A percentile compares a stretch with the other conserved stretches of the same genome.
Evolutionary conservation across 1,284 basidiomycete genomes (phyloP).

Genomic region (Tetrapyrgos nigripes): DNA sequence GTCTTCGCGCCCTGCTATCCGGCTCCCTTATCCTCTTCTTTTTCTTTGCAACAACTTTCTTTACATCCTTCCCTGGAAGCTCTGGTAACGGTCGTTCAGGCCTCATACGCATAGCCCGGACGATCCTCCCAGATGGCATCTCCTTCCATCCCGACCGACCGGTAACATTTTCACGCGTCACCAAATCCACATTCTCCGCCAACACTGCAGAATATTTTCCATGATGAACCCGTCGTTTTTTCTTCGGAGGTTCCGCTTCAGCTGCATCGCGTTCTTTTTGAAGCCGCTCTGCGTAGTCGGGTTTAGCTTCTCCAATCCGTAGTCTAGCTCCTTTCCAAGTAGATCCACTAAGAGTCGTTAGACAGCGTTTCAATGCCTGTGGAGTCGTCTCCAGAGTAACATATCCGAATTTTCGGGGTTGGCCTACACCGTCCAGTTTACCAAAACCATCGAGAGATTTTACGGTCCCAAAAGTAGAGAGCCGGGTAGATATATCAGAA

Average conservation of each 20-base stretch:
- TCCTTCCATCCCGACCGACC: constrained; percentile 67
- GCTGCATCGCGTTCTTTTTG: constrained; percentile 40
- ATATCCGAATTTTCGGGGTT: constrained; percentile 73
- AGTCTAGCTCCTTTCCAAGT: constrained; percentile 86
- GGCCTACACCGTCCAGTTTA: constrained; percentile 63
- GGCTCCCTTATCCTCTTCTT: constrained; percentile 41
- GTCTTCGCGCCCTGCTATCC: constrained; percentile 54
- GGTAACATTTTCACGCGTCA: constrained; percentile 60
- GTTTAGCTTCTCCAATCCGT: constrained; percentile 80
- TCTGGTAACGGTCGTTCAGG: constrained; percentile 54
- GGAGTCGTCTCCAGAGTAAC: constrained; percentile 73
- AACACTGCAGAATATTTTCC: constrained; percentile 45
- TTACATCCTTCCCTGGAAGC: constrained; percentile 37
- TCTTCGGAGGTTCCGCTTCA: constrained; percentile 35
- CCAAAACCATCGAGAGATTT: constrained; percentile 74
- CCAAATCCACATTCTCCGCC: constrained; percentile 65
- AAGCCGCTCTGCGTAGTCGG: constrained; percentile 69
- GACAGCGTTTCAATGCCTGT: constrained; percentile 65
- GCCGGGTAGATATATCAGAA: constrained; percentile 61
- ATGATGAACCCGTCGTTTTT: constrained; percentile 25
- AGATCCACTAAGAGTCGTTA: constrained; percentile 77
- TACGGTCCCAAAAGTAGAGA: constrained; percentile 72
- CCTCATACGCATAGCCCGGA: constrained; percentile 70
- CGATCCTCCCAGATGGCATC: constrained; percentile 68
- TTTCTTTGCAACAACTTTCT: constrained; percentile 14